phyloP scores from a whole-genome alignment of 352 stramenopile species.

The Pilasporangium apinafurcum region DNA sequence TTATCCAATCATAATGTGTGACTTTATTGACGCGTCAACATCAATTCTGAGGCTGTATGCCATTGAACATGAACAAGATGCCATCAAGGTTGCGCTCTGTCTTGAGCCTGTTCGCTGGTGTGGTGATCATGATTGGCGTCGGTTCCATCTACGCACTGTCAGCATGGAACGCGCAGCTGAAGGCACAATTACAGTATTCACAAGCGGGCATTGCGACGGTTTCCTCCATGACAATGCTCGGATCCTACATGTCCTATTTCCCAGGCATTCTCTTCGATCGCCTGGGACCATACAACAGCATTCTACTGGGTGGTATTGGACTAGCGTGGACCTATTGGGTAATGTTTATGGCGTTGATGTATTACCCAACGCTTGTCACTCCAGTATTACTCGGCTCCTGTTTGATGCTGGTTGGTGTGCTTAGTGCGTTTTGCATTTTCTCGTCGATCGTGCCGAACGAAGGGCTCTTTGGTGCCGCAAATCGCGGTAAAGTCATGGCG shows the following conservation, averaged over 20 bases:
- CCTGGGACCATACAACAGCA: constrained; percentile 52
- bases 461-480: constrained; percentile 57
- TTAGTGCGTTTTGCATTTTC: constrained; percentile 73
- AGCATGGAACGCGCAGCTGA: constrained; percentile 80
- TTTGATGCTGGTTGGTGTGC: constrained; percentile 54
- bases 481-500: constrained; percentile 77
- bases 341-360: constrained; percentile 36
- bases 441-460: constrained; percentile 75
- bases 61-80: constrained; percentile 6
- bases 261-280: constrained; percentile 67
- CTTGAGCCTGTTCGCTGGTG: constrained; percentile 45
- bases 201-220: constrained; percentile 70
- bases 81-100: constrained; percentile 13
- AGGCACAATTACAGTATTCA: constrained; percentile 64
- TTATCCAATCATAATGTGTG: neutral
- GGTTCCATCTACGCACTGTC: constrained; percentile 78
- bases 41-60: no score
- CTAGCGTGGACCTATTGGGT: constrained; percentile 33
- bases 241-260: constrained; percentile 72
- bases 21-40: no score
- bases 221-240: constrained; percentile 67
- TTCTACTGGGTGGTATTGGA: constrained; percentile 32
- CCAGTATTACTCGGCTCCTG: constrained; percentile 41
- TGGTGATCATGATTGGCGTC: constrained; percentile 65
- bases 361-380: constrained; percentile 27